Evolutionary conservation across 768 basidiomycete species (phyloP), one percentile per base, ranked within the genome.

Genomic region (Amanita phalloides): DNA sequence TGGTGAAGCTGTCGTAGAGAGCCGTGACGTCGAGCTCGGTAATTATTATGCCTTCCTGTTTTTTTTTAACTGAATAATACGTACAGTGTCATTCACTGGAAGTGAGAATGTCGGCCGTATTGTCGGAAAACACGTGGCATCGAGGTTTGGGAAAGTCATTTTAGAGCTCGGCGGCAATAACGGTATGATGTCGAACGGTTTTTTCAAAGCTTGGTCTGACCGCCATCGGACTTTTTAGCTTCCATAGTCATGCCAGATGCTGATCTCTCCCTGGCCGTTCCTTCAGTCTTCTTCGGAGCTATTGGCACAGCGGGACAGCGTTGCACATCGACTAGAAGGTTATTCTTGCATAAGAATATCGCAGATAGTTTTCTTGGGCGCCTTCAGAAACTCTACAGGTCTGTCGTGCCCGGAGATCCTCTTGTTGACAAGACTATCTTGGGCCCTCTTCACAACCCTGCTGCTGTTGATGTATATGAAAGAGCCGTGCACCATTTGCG

Each of bases 111-210:
- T 90, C 50, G 95, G 95, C 10, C 78, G 85, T 48, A 76, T 81
- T 53, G 92, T 98, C n/a, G 88, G 88, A n/a, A 82, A 81, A 69
- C 74, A 73, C 55, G 93, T 96, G 2, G 87, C 87, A 64, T 81
- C 82, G 51, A 75, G 91, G 55, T 95, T 94, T 65, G 94, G 93
- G 17, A 90, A 95, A 69, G 75, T 82, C 28, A 80, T 97, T 20
- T 76, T 97, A 23, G 95, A 97, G 63, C 72, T 97, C 39, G 94
- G 94, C 23, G 95, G 95, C 33, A 97, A 98, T 69, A 97, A 97
- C 62, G 91, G 90, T 90, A 66, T 49, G 53, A 48, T 54, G 10
- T 46, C 32, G 11, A 48, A 20, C 32, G 10, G 23, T 53, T 54
- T 58, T 39, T 51, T 53, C 54, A 43, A 48, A 57, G 55, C 44